Evolutionary conservation across 1,284 basidiomycete genomes (phyloP), one percentile per base, ranked within the genome.

Genomic region (Ceratobasidium sp.): DNA sequence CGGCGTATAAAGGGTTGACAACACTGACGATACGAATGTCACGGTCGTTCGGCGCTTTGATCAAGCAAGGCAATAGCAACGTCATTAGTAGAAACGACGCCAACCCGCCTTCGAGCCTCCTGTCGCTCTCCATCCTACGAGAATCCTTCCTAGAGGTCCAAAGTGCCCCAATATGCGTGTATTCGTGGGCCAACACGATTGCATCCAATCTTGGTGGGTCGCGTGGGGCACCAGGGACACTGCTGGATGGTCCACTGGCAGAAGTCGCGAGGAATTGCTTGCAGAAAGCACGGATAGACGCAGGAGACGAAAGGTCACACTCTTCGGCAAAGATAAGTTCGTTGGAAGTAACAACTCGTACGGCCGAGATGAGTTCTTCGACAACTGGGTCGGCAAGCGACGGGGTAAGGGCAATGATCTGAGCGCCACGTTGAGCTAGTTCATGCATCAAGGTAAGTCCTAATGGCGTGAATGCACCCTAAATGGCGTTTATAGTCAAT

Each of bases 1-100:
- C 93, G 2, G 93, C 90, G 81, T 95, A 96, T 79, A 93, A 93
- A 0, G 94, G 93, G 78, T 95, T 95, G 81, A 95, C 88, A 54
- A 96, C 87, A 77, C 90, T 90, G 80, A 96, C 85, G 78, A 96
- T 88, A 23, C 94, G 90, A 67, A 97, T 94, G 80, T 95, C 93
- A 56, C 94, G 88, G 82, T 96, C 94, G 6, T 88, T 86, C 0
- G 94, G 94, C 1, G 92, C 91, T 39, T 92, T 90, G 17, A 96
- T 88, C 2, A 96, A 85, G 37, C 88, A 86, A 2, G 94, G 94
- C 0, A 96, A 87, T 0, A 96, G 87, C 4, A 94, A 86, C 0
- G 94, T 95, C 8, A 89, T 86, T 20, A 95, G 86, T 65, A 95
- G 86, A 84, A 95, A 96, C 15, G 91, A 91, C n/a, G 90, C 89